Base-by-base conservation (phyloP, 78 protist genomes). In the Planoprotostelium fungivorum region DNA sequence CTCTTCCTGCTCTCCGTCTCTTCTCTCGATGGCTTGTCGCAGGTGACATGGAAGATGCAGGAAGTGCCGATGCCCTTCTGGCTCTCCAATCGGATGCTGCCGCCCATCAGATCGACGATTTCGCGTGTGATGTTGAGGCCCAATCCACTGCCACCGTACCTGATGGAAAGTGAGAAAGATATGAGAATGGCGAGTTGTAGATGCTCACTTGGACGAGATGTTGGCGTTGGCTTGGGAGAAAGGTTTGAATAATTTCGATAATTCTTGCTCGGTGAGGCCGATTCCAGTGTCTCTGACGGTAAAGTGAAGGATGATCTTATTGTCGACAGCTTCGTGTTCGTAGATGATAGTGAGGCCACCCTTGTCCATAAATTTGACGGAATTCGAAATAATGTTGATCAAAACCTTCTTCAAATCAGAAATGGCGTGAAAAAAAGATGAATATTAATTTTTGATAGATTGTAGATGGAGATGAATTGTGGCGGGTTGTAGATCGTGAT, bases 101-200 rank as follows among this genome's bases (percentile, higher is more conserved):
- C 97, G 63, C 91, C 94, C 94, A 96, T 90, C 5, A 93, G 86
- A 9, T 63, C 92, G 31, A 96, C 91, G 83, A 96, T 36, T 0
- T 89, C 90, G 31, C 83, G 89, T 28, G 89, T 83, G 29, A 90
- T 92, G 1, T 94, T 87, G 1, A 96, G 88, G 63, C 97, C 96
- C 0, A 96, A 90, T 1, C 97, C 97, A 0, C 94, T 36, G 0
- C 97, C 97, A 36, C 97, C 97, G 29, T 95, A 87, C 84, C 86
- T 91, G 36, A n/a, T n/a, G n/a, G n/a, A n/a, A n/a, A n/a, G n/a
- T n/a, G n/a, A n/a, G n/a, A n/a, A n/a, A n/a, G n/a, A n/a, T n/a
- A n/a, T n/a, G n/a, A n/a, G n/a, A n/a, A n/a, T n/a, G n/a, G n/a
- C n/a, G 73, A 51, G 16, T 51, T 51, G 5, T 51, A 5, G 16